Conservation (phyloP, 1,284 basidiomycete species). For the Papiliotrema laurentii region DNA sequence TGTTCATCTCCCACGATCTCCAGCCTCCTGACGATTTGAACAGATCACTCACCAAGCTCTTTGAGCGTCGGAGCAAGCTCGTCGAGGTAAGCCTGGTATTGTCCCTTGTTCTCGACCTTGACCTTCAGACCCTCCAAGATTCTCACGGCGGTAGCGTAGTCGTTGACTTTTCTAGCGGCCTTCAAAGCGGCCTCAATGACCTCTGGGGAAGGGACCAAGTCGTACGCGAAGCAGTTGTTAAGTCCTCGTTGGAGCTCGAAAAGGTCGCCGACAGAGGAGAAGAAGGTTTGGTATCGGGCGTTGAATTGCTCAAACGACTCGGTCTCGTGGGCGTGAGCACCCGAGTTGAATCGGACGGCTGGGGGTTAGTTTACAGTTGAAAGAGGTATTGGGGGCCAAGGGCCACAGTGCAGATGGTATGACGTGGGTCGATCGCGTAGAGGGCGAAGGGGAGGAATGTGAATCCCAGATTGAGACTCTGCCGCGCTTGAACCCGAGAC, state of each 20-base stretch:
- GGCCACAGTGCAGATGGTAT: slow-evolving; percentile 3
- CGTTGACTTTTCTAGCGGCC: slow-evolving; percentile 87
- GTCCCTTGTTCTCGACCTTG: slow-evolving; percentile 91
- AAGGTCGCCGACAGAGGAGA: slow-evolving; percentile 85
- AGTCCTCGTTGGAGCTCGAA: slow-evolving; percentile 97
- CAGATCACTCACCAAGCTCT: slow-evolving; percentile 72
- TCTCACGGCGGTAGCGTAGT: slow-evolving; percentile 93
- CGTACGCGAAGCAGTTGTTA: slow-evolving; percentile 99
- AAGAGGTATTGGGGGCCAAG: too few relatives aligned
- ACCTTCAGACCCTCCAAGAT: slow-evolving; percentile 89
- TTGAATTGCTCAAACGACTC: slow-evolving; percentile 95
- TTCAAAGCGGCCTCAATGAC: slow-evolving; percentile 88
- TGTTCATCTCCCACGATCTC: slow-evolving; percentile 4
- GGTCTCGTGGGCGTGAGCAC: slow-evolving; percentile 59
- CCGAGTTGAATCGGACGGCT: slow-evolving; percentile 39
- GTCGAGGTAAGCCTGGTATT: slow-evolving; percentile 84
- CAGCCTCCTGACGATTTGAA: neutral
- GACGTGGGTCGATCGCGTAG: neutral
- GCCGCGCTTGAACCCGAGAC: slow-evolving; percentile 8
- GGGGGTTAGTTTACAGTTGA: neutral
- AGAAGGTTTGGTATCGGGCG: slow-evolving; percentile 88
- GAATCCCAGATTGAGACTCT: neutral
- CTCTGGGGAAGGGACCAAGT: slow-evolving; percentile 84
- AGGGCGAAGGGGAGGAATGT: neutral
- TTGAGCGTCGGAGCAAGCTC: slow-evolving; percentile 80